Conservation (phyloP, 257 asterid species). For the Ajuga chamaepitys region DNA sequence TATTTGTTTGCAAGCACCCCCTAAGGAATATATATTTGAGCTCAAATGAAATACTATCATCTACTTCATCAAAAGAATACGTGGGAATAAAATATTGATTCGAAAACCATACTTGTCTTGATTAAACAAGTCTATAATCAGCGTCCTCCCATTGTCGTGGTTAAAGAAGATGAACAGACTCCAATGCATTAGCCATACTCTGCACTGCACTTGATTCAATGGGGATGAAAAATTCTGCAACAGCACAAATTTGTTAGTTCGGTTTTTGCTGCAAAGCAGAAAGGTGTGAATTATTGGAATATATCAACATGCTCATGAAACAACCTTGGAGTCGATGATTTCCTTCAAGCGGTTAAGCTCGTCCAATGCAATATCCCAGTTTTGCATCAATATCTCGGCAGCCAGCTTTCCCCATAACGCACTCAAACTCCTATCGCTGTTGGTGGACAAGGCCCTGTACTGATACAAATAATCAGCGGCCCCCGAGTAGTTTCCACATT, state of each 20-base stretch:
- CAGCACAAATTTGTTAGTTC: constrained; percentile 4
- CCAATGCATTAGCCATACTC: constrained; percentile 99
- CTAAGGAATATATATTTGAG: background rate
- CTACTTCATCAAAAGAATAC: background rate
- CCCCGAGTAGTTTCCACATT: constrained; percentile 96
- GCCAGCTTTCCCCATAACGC: constrained; percentile 98
- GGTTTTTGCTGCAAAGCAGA: background rate
- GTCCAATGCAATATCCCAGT: constrained; percentile 90
- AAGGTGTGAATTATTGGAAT: background rate
- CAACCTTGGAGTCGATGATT: constrained; percentile 85
- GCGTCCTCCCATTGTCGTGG: constrained; percentile 95
- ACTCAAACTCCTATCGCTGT: constrained; percentile 80
- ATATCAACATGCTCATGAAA: background rate
- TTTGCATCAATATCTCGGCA: constrained; percentile 96
- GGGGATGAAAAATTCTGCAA: constrained; percentile 83
- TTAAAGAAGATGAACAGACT: constrained; percentile 93
- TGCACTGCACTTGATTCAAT: constrained; percentile 78
- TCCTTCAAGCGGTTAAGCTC: constrained; percentile 96
- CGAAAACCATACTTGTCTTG: constrained; percentile 82
- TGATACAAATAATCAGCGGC: constrained; percentile 96
- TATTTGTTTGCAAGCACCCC: too few relatives aligned
- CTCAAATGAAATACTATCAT: background rate
- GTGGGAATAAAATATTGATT: background rate
- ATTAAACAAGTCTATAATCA: constrained; percentile 81
- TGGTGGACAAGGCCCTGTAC: constrained; percentile 71